Base-by-base conservation (phyloP, 306 rosid species). In the Clitoria ternatea region DNA sequence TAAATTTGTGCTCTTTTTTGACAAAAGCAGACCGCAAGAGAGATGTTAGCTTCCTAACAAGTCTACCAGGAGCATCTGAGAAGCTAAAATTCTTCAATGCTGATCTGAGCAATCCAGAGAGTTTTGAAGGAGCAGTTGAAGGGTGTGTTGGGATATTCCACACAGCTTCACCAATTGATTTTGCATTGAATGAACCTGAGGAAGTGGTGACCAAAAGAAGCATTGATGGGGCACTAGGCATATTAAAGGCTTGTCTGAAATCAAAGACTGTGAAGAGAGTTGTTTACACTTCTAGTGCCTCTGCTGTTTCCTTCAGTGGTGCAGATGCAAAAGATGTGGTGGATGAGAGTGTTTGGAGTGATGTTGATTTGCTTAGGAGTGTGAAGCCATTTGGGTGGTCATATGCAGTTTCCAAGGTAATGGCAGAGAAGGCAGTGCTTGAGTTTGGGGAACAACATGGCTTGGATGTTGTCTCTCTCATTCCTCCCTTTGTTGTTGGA, bases 271-370 rank as follows among this genome's bases (percentile, higher is more conserved):
- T 87, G 69, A 87, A 71, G 48, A 82, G 89, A 15, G 82, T 89
- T 12, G 83, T 89, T 1, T 89, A 89, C 82, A 82, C 90, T 70
- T 83, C 92, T 0, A 77, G 85, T 61, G 81, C 56, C 2, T 40
- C 89, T 4, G 79, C 89, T 0, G 82, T 83, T 1, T 0, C 0
- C 1, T 14, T n/a, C n/a, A 7, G n/a, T 76, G 39, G 0, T 67
- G 52, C 27, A 62, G 35, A 63, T n/a, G 45, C 65, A 0, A 65
- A 53, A 0, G 62, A 69, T 4, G 77, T 30, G 11, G 23, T 66
- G 77, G 95, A 90, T 66, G 97, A 90, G 71, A 83, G 75, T 14
- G 40, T 47, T 48, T 85, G 95, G 95, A 90, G 90, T 35, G 89
- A 86, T 6, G 70, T 42, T 0, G 80, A 83, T 62, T 5, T 64